Evolutionary conservation across 805 yeast genomes (phyloP).

Genomic region (Candida parachauliodes): DNA sequence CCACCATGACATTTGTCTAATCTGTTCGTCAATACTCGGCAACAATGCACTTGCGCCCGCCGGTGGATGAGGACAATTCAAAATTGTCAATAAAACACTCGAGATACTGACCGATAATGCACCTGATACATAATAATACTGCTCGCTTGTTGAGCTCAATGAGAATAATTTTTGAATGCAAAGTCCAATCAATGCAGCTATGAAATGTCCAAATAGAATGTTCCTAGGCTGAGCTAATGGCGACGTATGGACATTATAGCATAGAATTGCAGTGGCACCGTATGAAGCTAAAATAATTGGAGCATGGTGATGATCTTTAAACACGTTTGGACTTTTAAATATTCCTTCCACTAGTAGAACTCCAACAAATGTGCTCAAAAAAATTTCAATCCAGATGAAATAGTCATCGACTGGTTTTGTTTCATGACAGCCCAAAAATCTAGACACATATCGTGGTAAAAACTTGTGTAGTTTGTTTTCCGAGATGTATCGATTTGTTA

Average conservation of each 20-base stretch:
- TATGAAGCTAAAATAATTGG: conserved; percentile 53
- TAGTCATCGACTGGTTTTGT: conserved; percentile 32
- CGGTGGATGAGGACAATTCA: conserved; percentile 65
- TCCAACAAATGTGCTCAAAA: conserved; percentile 46
- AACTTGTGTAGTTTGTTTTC: conserved; percentile 17
- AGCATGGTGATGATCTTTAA: conserved; percentile 38
- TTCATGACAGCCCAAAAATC: conserved; percentile 39
- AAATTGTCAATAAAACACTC: conserved; percentile 49
- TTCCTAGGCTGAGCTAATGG: conserved; percentile 68
- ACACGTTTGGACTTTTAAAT: conserved; percentile 34
- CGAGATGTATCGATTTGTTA: conserved; percentile 26
- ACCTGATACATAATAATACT: conserved; percentile 54
- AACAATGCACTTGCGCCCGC: conserved; percentile 67
- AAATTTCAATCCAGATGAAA: conserved; percentile 43
- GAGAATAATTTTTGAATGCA: conserved; percentile 52
- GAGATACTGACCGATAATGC: conserved; percentile 54
- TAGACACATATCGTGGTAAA: conserved; percentile 31
- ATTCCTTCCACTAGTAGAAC: conserved; percentile 45
- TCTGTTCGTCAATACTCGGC: conserved; percentile 45
- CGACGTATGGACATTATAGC: conserved; percentile 51
- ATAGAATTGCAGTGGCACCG: conserved; percentile 61
- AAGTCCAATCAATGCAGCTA: conserved; percentile 51
- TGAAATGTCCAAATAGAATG: conserved; percentile 52
- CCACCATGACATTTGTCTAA: conserved; percentile 61
- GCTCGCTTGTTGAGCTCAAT: conserved; percentile 38